Evolutionary conservation across 106 monocot species (phyloP), one percentile per base, ranked within the genome.

Genomic region (Dendrobium chrysotoxum): DNA sequence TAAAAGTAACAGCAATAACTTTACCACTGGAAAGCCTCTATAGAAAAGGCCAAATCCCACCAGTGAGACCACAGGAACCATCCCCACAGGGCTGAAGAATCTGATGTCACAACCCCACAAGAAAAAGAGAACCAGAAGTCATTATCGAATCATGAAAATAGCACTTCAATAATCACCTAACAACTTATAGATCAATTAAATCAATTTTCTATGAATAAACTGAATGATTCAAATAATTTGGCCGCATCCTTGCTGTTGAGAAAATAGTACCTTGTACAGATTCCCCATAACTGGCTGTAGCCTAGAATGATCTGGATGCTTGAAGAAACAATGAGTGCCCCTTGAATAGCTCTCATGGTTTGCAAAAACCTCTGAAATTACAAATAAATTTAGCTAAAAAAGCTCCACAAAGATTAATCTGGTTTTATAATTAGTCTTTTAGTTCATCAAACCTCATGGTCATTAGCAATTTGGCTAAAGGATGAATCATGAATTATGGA

Each of bases 281-380:
- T 91, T 17, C 98, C 98, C 98, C 98, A 98, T 81, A 95, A 73
- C 83, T 98, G 98, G 89, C 98, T 98, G 83, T 91, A 98, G 9
- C 98, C 98, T 15, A 98, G 82, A 75, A 98, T 92, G 18, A 98
- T 95, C 80, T 98, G 94, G 83, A 95, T 91, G 86, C 94, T 91
- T 53, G 98, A 98, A 72, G 98, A 87, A 40, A 98, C 91, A 39
- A 98, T 98, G 21, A 95, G 54, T 53, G 98, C 89, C 75, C 94
- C 97, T 86, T 98, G 98, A 82, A 88, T 91, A 42, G 94, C 98
- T 84, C 91, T 95, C 86, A 99, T 99, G 76, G 93, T 93, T 45
- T 88, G 88, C 30, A 99, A 86, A 80, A 99, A 99, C 70, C 98
- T 95, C 98, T 99, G 88, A 72, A 85, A 38, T 2, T 30, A 44